phyloP scores from a whole-genome alignment of 1,284 basidiomycete genomes.

The Trametes hirsuta region DNA sequence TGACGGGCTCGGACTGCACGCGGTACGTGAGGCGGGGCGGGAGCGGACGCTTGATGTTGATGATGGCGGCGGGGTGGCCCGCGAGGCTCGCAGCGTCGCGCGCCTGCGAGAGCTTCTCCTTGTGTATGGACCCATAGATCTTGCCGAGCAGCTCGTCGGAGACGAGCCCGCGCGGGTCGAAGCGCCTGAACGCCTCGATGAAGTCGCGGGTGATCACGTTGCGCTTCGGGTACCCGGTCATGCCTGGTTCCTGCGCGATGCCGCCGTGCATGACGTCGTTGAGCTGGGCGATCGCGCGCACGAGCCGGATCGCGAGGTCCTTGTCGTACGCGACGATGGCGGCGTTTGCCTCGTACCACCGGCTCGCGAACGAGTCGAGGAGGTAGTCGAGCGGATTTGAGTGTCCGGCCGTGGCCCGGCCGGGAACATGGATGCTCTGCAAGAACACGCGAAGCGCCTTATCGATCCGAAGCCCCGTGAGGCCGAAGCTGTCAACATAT shows the following conservation, averaged over 20 bases:
- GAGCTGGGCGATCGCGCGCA: constrained; percentile 85
- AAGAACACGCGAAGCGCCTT: constrained; percentile 89
- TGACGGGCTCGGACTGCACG: constrained; percentile 82
- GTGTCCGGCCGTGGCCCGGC: constrained; percentile 47
- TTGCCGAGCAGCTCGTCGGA: constrained; percentile 75
- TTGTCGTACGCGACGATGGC: constrained; percentile 77
- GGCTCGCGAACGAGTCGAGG: constrained; percentile 84
- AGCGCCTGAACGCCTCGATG: constrained; percentile 75
- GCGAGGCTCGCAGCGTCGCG: constrained; percentile 47
- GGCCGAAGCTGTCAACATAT: constrained; percentile 88
- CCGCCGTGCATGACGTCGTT: constrained; percentile 79
- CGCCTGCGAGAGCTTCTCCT: constrained; percentile 76
- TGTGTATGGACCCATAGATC: constrained; percentile 77
- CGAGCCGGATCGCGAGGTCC: constrained; percentile 77
- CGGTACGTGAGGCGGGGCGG: constrained; percentile 83
- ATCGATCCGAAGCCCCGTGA: constrained; percentile 84
- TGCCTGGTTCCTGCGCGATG: constrained; percentile 61
- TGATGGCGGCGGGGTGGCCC: constrained; percentile 50
- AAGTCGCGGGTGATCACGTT: constrained; percentile 78
- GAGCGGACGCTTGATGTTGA: constrained; percentile 73
- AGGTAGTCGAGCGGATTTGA: constrained; percentile 62
- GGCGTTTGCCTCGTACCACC: constrained; percentile 92
- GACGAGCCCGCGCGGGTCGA: constrained; percentile 70
- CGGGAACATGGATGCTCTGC: constrained; percentile 76
- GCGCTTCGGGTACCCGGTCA: constrained; percentile 63